phyloP scores from a whole-genome alignment of 257 asterid species.

The Linaria vulgaris region DNA sequence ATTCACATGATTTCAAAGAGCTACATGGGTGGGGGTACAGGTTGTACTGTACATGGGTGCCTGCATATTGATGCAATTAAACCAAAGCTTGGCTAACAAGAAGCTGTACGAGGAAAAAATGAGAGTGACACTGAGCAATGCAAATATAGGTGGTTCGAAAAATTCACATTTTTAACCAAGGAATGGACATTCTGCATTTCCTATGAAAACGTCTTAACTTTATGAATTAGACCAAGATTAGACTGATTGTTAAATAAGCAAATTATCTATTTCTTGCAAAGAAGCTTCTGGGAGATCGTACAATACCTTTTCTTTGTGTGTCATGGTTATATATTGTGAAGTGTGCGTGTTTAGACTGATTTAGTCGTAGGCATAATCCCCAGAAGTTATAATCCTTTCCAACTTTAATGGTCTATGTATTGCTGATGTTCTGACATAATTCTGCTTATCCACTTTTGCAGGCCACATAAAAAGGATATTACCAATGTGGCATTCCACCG shows the following conservation, averaged over 20 bases:
- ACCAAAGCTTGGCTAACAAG: too few relatives aligned
- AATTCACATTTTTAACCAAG: too few relatives aligned
- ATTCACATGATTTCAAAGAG: neutral
- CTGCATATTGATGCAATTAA: too few relatives aligned
- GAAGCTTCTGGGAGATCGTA: neutral
- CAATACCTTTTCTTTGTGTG: neutral
- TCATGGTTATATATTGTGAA: neutral
- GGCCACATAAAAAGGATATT: conserved; percentile 82
- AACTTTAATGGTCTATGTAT: conserved; percentile 2
- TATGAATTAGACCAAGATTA: too few relatives aligned
- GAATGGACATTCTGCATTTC: too few relatives aligned
- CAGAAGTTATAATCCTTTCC: too few relatives aligned
- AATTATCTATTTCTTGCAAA: neutral
- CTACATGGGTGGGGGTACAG: neutral
- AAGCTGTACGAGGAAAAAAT: too few relatives aligned
- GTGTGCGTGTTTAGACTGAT: neutral
- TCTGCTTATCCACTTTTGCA: conserved; percentile 33
- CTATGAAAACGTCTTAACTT: too few relatives aligned
- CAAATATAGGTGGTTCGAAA: too few relatives aligned
- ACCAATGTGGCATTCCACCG: conserved; percentile 81
- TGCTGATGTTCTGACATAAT: neutral
- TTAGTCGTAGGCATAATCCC: neutral
- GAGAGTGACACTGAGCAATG: too few relatives aligned
- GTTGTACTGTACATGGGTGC: neutral
- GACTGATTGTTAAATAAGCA: neutral